phyloP scores from a whole-genome alignment of 2,329 filamentous ascomycete species.

The Talaromyces piceae region DNA sequence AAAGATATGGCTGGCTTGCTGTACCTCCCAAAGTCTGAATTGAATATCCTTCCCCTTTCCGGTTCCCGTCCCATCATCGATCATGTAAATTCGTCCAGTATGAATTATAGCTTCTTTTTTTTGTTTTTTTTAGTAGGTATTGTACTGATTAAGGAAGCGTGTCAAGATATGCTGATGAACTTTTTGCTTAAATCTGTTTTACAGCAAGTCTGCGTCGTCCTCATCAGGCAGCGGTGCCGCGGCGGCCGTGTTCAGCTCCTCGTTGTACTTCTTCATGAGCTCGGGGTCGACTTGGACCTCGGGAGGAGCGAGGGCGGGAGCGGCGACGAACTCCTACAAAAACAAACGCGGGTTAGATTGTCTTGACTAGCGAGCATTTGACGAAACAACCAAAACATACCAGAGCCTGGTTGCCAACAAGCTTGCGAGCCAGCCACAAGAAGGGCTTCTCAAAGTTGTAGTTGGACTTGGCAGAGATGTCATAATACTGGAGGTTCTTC shows the following conservation, averaged over 20 bases:
- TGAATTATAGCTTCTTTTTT: background rate
- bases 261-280: constrained; percentile 51
- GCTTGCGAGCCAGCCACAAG: constrained; percentile 98
- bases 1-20: constrained; percentile 9
- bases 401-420: constrained; percentile 83
- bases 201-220: constrained; percentile 61
- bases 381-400: constrained; percentile 45
- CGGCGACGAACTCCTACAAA: constrained; percentile 85
- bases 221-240: constrained; percentile 85
- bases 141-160: background rate
- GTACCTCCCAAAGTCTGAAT: constrained; percentile 8
- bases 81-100: background rate
- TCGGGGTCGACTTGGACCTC: constrained; percentile 82
- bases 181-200: background rate
- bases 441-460: constrained; percentile 99
- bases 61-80: background rate
- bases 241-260: constrained; percentile 80
- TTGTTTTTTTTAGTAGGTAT: background rate
- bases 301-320: constrained; percentile 86
- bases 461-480: constrained; percentile 99
- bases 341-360: constrained; percentile 17
- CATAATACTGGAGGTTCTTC: constrained; percentile 99
- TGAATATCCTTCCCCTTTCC: constrained; percentile 3
- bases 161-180: background rate
- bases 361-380: too few species aligned